phyloP scores from a whole-genome alignment of 257 asterid species.

The Ehretia macrophylla region DNA sequence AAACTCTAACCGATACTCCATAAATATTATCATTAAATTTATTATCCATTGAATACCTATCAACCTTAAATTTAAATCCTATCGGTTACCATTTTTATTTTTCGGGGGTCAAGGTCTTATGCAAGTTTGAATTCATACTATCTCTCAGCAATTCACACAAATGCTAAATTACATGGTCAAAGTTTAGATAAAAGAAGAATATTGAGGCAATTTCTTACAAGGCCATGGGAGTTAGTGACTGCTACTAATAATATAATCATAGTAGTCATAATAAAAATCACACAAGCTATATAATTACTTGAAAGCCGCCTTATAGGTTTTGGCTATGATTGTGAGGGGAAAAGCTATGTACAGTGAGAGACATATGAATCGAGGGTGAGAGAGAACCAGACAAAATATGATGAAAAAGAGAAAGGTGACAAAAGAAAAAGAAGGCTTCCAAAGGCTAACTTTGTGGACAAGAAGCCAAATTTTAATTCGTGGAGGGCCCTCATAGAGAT shows the following conservation, averaged over 20 bases:
- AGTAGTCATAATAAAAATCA: conserved; percentile 27
- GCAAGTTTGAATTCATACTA: no score
- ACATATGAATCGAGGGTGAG: conserved; percentile 1
- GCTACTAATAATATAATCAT: conserved; percentile 30
- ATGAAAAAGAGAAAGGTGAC: conserved; percentile 1
- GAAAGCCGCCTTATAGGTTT: conserved; percentile 47
- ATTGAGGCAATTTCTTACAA: no score
- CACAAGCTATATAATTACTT: conserved; percentile 5
- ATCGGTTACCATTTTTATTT: no score
- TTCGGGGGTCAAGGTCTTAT: no score
- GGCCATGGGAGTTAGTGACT: conserved; percentile 13
- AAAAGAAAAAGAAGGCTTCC: conserved; percentile 16
- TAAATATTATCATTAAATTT: no score
- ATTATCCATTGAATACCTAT: no score
- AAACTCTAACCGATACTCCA: no score
- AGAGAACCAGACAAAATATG: conserved; percentile 1
- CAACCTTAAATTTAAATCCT: no score
- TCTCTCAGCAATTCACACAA: no score
- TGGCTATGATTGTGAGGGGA: conserved; percentile 23
- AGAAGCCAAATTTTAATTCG: conserved; percentile 37
- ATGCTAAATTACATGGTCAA: no score
- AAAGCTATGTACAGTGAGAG: conserved; percentile 8
- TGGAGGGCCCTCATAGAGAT: conserved; percentile 11
- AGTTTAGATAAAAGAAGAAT: no score
- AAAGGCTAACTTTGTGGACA: conserved; percentile 42